Percentiles rank a stretch among this genome's conserved stretches.
phyloP scores from a whole-genome alignment of 208 protist species.

The Wallacemonas sp. region DNA sequence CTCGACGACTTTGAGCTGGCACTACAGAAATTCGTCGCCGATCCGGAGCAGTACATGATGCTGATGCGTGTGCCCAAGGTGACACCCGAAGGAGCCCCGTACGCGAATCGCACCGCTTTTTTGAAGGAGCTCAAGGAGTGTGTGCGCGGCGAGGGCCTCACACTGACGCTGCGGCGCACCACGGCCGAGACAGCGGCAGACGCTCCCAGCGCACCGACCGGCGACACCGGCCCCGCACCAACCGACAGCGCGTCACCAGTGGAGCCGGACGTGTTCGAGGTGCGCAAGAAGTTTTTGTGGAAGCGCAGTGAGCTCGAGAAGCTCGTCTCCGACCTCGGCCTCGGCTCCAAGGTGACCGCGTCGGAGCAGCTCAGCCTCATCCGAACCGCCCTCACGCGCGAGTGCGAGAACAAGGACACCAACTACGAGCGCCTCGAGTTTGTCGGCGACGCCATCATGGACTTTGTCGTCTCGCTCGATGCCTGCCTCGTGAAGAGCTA shows the following conservation, averaged over 20 bases:
- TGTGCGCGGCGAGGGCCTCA: neutral
- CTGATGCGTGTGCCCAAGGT: neutral
- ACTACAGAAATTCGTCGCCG: neutral
- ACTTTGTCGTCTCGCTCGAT: slow-evolving; percentile 56
- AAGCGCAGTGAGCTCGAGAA: slow-evolving; percentile 1
- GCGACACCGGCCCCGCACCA: too few relatives aligned
- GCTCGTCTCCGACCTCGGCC: neutral
- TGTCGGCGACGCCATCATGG: slow-evolving; percentile 72
- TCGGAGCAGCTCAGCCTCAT: slow-evolving; percentile 8
- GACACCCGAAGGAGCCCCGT: neutral
- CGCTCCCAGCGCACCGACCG: too few relatives aligned
- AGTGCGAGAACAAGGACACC: slow-evolving; percentile 40
- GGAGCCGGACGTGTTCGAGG: slow-evolving; percentile 2
- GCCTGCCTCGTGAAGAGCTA: slow-evolving; percentile 24
- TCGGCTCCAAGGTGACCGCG: neutral
- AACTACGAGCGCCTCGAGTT: slow-evolving; percentile 78
- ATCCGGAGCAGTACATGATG: slow-evolving; percentile 8
- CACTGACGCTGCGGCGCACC: neutral
- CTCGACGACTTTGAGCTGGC: neutral
- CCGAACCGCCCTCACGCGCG: slow-evolving; percentile 45
- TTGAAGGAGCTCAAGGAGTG: slow-evolving; percentile 1
- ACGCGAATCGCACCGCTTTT: slow-evolving; percentile 4
- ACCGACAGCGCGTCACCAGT: too few relatives aligned
- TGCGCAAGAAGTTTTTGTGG: slow-evolving; percentile 9
- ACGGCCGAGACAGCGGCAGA: neutral